Conservation (phyloP, 192 early-diverging fungal genomes). For the Entomortierella lignicola region DNA sequence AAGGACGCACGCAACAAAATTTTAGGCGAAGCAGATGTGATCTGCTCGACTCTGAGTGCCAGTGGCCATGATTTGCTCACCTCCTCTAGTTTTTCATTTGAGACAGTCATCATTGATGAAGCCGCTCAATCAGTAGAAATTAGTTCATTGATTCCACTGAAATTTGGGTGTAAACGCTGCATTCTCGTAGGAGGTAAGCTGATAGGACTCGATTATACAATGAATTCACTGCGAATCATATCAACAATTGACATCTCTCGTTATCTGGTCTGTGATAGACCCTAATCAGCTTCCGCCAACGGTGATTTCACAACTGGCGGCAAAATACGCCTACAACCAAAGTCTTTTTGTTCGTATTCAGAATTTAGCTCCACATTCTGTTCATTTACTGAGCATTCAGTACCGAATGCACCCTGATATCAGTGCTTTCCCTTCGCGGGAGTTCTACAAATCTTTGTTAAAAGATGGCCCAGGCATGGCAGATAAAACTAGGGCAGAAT, state of each 20-base stretch:
- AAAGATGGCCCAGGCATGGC: slow-evolving; percentile 81
- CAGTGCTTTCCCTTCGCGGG: slow-evolving; percentile 77
- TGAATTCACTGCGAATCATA: no score
- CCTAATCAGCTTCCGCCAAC: slow-evolving; percentile 95
- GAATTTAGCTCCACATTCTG: slow-evolving; percentile 66
- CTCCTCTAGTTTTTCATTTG: slow-evolving; percentile 74
- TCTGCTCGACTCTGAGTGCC: slow-evolving; percentile 86
- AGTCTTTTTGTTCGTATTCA: slow-evolving; percentile 93
- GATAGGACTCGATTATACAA: neutral
- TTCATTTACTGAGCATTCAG: slow-evolving; percentile 91
- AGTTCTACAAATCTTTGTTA: slow-evolving; percentile 85
- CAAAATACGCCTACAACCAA: slow-evolving; percentile 82
- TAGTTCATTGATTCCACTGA: slow-evolving; percentile 87
- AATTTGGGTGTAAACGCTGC: slow-evolving; percentile 82
- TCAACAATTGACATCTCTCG: neutral
- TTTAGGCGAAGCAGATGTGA: slow-evolving; percentile 82
- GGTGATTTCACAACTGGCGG: slow-evolving; percentile 78
- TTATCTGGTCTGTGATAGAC: slow-evolving; percentile 61
- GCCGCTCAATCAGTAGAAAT: slow-evolving; percentile 95
- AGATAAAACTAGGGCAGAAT: slow-evolving; percentile 68
- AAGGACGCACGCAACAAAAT: slow-evolving; percentile 72
- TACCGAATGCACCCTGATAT: slow-evolving; percentile 98
- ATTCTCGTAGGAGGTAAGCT: slow-evolving; percentile 86
- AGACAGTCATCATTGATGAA: slow-evolving; percentile 94
- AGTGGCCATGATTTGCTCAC: slow-evolving; percentile 88